Conservation (phyloP, 2,329 filamentous ascomycete species). For the Xylaria hypoxylon region DNA sequence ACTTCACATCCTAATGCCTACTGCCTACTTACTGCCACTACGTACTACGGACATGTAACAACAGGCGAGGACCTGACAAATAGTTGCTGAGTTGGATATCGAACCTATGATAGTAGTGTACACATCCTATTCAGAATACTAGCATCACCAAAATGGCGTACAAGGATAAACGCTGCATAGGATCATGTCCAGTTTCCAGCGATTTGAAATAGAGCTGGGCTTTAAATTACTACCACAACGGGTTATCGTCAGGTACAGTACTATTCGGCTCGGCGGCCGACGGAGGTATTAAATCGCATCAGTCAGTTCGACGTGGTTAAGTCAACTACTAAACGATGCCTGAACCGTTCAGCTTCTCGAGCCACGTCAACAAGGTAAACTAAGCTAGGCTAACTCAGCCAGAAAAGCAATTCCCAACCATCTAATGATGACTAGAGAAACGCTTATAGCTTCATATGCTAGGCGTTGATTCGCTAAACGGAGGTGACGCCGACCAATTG, state of each 20-base stretch:
- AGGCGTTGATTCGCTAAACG: background rate
- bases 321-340: too few species aligned
- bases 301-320: background rate
- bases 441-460: too few species aligned
- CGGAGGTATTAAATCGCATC: background rate
- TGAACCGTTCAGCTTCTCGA: too few species aligned
- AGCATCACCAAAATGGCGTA: background rate
- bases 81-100: background rate
- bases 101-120: background rate
- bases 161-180: background rate
- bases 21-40: too few species aligned
- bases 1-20: too few species aligned
- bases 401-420: too few species aligned
- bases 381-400: too few species aligned
- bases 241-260: background rate
- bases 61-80: background rate
- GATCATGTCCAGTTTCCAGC: background rate
- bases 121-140: background rate
- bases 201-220: background rate
- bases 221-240: background rate
- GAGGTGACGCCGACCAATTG: background rate
- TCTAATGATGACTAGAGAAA: too few species aligned
- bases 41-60: background rate
- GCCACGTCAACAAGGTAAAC: too few species aligned
- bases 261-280: constrained; percentile 7